These are phyloP conservation scores for Apiospora koreana DNA, from an alignment of 2,329 filamentous ascomycete species.

Conservation along the genomic window DNA sequence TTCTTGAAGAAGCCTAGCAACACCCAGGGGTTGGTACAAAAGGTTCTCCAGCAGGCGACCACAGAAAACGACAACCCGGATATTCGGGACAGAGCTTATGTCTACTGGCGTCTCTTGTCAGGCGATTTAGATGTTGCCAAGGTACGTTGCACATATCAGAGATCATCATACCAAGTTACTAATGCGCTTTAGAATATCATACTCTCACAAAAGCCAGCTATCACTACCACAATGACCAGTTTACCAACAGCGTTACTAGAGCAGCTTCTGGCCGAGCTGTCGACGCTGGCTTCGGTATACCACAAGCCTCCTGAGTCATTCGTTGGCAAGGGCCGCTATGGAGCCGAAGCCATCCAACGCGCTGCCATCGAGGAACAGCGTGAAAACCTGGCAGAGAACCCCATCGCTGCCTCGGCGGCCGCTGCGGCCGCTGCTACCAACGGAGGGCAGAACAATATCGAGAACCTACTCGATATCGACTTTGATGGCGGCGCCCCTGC, in stretches of 20 bases:
- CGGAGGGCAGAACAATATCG: conserved; percentile 73
- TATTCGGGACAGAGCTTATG: conserved; percentile 93
- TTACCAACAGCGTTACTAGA: conserved; percentile 83
- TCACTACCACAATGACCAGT: conserved; percentile 90
- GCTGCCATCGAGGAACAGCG: conserved; percentile 96
- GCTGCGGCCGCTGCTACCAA: conserved; percentile 64
- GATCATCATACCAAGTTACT: conserved; percentile 4
- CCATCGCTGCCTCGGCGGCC: conserved; percentile 82
- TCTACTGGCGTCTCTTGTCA: conserved; percentile 96
- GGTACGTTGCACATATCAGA: conserved; percentile 43
- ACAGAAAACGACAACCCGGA: conserved; percentile 97
- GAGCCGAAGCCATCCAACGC: conserved; percentile 90
- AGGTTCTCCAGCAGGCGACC: conserved; percentile 89
- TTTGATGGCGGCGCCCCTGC: conserved; percentile 93
- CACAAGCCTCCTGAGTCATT: conserved; percentile 99
- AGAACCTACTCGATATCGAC: conserved; percentile 95
- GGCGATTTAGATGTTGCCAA: conserved; percentile 90
- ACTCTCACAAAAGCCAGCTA: conserved; percentile 90
- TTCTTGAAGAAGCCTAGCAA: conserved; percentile 96
- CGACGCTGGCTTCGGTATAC: conserved; percentile 94
- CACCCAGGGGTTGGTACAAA: conserved; percentile 88
- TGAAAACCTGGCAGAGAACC: conserved; percentile 90
- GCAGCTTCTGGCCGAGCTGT: conserved; percentile 86
- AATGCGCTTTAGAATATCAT: conserved; percentile 69
- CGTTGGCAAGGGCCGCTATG: conserved; percentile 90